Evolutionary conservation across 2,329 filamentous ascomycete species (phyloP), one percentile per base, ranked within the genome.

Genomic region (Fusarium falciforme): DNA sequence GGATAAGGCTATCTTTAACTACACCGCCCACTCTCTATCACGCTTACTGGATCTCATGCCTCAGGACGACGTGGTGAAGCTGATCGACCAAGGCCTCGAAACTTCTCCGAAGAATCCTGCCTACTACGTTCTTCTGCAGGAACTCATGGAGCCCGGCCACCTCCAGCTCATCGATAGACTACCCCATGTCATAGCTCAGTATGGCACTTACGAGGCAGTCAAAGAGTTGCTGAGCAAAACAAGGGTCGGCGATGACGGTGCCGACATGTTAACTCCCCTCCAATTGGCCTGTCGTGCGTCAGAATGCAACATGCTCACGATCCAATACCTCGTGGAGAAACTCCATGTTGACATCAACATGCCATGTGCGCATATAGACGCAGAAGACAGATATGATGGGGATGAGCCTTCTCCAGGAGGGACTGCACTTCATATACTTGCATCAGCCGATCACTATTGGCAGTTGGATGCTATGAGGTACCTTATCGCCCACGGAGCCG

Each of bases 401-500:
- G 3, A 16, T 0, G 25, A 62, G 2, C 36, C 60, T 3, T 14
- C 20, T 10, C 36, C 47, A 10, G 72, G 73, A 16, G 60, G 52
- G 1, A 76, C 70, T 2, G 74, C 72, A 16, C 64, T 77, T 1
- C 76, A 77, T 52, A 7, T 74, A 0, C 64, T 77, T 2, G 75
- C 75, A 3, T 62, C 68, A 9, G 74, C 57, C 4, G 49, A 62
- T 12, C 10, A 49, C 10, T 71, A 71, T 57, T 77, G 76, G 76
- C 68, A 77, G 12, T 1, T 74, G 8, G 63, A 74, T 7, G 75
- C 27, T 8, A n/a, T 77, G 7, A 61, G 17, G 14, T 75, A 72
- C 22, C 38, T 77, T 5, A 52, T 76, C 17, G 33, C 35, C 5
- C 29, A 67, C 1, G 75, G 75, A n/a, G 73, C 75, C 3, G 25